Evolutionary conservation across 164 flowering plant genomes (phyloP), one percentile per base, ranked within the genome.

Genomic region (Sextonia rubra): DNA sequence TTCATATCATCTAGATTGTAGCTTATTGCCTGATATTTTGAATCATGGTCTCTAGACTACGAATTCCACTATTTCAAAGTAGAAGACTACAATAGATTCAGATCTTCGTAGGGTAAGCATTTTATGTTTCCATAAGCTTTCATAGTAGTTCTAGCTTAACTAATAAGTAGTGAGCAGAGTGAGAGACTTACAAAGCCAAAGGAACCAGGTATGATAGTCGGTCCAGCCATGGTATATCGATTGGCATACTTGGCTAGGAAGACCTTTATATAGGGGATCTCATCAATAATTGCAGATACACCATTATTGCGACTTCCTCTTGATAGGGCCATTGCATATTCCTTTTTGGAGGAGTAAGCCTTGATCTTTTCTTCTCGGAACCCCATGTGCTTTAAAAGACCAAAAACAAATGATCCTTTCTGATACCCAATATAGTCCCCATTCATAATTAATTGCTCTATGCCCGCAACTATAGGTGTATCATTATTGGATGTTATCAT

Each of bases 231-330:
- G 69, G 80, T 61, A 44, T 68, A 77, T 63, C 71, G 32, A 24
- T 20, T 11, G 70, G 85, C 76, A 69, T 81, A 68, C 24, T 26
- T 62, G 4, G 76, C 73, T 26, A 88, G 78, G 47, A 61, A 61
- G 30, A 79, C 64, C 77, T 74, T 85, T 37, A 81, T 68, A 71
- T 82, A 83, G 2, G 88, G 88, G 60, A 74, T 69, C 76, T 86
- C 89, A 48, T 81, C 87, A 44, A 86, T 80, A 17, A 77, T 82
- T 7, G 88, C 89, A 12, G 78, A 71, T 18, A 88, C 74, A 0
- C 84, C 85, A 37, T 80, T 83, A 52, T 79, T 77, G 0, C 25
- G 32, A 27, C 81, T 83, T 23, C 86, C 89, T 11, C 75, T 81
- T 1, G 76, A 6, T 3, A 88, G 67, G 3, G 74, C 72, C 12